phyloP scores from a whole-genome alignment of 768 basidiomycete species.

The Agaricus blazei region DNA sequence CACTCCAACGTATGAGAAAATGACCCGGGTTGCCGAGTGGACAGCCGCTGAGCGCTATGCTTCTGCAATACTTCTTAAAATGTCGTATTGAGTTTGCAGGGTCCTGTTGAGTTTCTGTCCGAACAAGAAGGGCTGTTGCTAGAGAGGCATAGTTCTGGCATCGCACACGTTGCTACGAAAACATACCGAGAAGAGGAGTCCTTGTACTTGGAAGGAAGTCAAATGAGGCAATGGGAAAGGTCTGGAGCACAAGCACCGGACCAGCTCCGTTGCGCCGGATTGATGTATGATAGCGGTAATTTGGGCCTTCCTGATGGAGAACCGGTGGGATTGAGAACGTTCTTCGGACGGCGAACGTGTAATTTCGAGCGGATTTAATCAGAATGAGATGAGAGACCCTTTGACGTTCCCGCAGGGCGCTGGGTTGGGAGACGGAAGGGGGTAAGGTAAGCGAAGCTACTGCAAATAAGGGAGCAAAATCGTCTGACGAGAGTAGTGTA shows the following conservation, averaged over 20 bases:
- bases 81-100: background rate
- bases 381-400: slow-evolving; percentile 1
- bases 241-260: background rate
- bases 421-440: background rate
- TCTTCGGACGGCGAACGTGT: slow-evolving; percentile 6
- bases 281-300: slow-evolving; percentile 12
- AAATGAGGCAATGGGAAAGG: background rate
- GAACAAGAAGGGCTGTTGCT: background rate
- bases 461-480: background rate
- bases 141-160: background rate
- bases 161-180: background rate
- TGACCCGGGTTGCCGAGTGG: background rate
- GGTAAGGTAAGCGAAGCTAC: background rate
- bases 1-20: background rate
- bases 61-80: background rate
- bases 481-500: background rate
- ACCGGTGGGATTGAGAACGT: slow-evolving; percentile 21
- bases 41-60: background rate
- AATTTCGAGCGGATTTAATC: slow-evolving; percentile 1
- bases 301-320: slow-evolving; percentile 15
- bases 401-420: background rate
- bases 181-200: background rate
- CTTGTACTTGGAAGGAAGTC: background rate
- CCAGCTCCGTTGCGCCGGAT: slow-evolving; percentile 7
- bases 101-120: background rate